Percentiles rank a stretch among this genome's conserved stretches.
phyloP scores from a whole-genome alignment of 768 basidiomycete genomes.

The Auriscalpium orientale region DNA sequence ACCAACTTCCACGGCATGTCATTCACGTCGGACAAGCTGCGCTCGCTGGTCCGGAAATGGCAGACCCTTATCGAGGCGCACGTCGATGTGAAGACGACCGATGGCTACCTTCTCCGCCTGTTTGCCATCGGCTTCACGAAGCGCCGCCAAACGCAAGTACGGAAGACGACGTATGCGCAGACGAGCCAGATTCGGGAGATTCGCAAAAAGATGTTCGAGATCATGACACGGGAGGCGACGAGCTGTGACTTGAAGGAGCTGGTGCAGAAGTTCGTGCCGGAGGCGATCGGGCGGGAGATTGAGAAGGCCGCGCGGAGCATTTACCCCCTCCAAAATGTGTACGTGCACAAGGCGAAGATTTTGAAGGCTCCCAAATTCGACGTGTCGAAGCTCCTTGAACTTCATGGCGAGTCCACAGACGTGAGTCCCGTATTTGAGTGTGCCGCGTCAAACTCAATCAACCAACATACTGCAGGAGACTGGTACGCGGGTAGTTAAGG shows the following conservation, averaged over 20 bases:
- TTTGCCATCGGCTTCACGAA: conserved; percentile 99
- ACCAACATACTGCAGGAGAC: conserved; percentile 59
- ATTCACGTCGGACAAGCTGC: conserved; percentile 99
- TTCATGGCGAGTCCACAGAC: conserved; percentile 92
- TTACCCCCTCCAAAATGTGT: conserved; percentile 98
- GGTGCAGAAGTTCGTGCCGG: conserved; percentile 98
- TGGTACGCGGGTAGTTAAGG: conserved; percentile 87
- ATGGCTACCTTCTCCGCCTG: conserved; percentile 97
- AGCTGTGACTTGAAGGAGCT: conserved; percentile 96
- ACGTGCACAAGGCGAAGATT: conserved; percentile 98
- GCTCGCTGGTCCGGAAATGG: conserved; percentile 99
- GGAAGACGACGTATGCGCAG: conserved; percentile 98
- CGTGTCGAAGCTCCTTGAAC: conserved; percentile 89
- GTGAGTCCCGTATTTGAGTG: conserved; percentile 41
- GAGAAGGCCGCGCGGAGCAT: conserved; percentile 96
- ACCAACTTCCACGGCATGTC: conserved; percentile 99
- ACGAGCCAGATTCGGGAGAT: conserved; percentile 94
- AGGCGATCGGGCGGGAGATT: conserved; percentile 98
- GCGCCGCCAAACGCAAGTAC: conserved; percentile 91
- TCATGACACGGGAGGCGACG: conserved; percentile 92
- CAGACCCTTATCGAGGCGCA: conserved; percentile 98
- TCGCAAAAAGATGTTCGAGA: conserved; percentile 99
- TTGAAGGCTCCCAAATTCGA: conserved; percentile 97
- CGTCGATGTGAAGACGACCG: conserved; percentile 98
- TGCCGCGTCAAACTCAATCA: not conserved